A percentile compares a stretch with the other conserved stretches of the same genome.
Evolutionary conservation across 2,329 filamentous ascomycete species (phyloP).

Genomic region (Orbilia oligospora): DNA sequence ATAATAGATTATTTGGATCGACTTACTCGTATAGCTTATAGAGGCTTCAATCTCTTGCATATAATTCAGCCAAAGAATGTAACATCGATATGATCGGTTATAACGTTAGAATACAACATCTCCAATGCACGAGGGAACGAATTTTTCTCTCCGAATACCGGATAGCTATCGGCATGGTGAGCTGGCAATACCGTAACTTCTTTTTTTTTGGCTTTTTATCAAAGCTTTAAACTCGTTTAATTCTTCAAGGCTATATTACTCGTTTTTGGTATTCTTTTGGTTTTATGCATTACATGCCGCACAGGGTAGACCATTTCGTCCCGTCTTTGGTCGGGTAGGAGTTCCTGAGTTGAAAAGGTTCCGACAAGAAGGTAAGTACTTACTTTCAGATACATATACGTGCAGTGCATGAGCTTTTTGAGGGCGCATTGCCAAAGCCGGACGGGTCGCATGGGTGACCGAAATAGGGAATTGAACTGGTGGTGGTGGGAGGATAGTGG

Average conservation of each 20-base stretch:
- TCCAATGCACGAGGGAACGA: background rate
- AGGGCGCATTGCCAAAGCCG: background rate
- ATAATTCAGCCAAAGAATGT: constrained; percentile 33
- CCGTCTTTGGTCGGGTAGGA: constrained; percentile 11
- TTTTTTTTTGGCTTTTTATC: no score
- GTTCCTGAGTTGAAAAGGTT: background rate
- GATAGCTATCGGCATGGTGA: background rate
- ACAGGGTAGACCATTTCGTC: constrained; percentile 25
- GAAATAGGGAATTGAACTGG: constrained; percentile 3
- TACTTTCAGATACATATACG: no score
- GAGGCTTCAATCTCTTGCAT: constrained; percentile 7
- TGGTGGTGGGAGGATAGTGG: background rate
- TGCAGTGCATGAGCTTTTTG: background rate
- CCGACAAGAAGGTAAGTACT: background rate
- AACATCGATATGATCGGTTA: constrained; percentile 3
- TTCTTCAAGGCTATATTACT: background rate
- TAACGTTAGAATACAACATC: background rate
- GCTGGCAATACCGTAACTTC: constrained; percentile 2
- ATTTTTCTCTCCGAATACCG: background rate
- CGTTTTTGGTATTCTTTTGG: constrained; percentile 5
- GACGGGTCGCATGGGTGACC: constrained; percentile 18
- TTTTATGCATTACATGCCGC: constrained; percentile 12
- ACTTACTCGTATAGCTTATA: constrained; percentile 11
- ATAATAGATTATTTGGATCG: constrained; percentile 21
- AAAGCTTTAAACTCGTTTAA: background rate